Conservation (phyloP, 352 stramenopile species). For the Synura sp. region DNA sequence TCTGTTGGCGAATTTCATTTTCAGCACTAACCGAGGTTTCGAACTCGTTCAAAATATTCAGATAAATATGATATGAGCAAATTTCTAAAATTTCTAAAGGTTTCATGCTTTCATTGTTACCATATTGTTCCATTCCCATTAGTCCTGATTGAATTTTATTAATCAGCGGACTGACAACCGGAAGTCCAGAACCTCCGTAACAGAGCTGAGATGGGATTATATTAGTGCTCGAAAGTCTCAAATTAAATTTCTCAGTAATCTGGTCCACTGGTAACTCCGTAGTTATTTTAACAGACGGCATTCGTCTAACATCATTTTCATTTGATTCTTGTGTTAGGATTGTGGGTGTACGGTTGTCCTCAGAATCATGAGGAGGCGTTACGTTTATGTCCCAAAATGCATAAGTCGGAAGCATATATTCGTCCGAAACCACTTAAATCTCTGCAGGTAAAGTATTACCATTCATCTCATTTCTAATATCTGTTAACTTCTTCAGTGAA, state of each 20-base stretch:
- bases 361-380: too few species aligned
- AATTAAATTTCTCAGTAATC: constrained; percentile 24
- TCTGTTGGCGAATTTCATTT: constrained; percentile 12
- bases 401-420: constrained; percentile 26
- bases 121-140: constrained; percentile 32
- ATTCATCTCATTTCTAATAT: constrained; percentile 29
- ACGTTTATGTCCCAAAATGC: constrained; percentile 35
- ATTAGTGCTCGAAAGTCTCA: constrained; percentile 21
- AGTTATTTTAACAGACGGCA: constrained; percentile 10
- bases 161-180: constrained; percentile 21
- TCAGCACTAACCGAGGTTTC: not conserved
- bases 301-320: constrained; percentile 28
- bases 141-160: constrained; percentile 30
- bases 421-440: constrained; percentile 28
- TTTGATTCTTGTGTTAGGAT: constrained; percentile 37
- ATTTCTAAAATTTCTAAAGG: too few species aligned
- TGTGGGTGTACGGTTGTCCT: constrained; percentile 24
- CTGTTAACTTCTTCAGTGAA: constrained; percentile 28
- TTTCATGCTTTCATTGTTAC: constrained; percentile 26
- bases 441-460: constrained; percentile 35
- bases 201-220: constrained; percentile 24
- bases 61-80: constrained; percentile 27
- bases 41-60: constrained; percentile 5
- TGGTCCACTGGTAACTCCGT: constrained; percentile 15
- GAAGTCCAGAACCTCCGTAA: constrained; percentile 26